Percentiles rank a stretch among this genome's conserved stretches.
Evolutionary conservation across 345 rosid species (phyloP).

Genomic region (Rhizophora mangle): DNA sequence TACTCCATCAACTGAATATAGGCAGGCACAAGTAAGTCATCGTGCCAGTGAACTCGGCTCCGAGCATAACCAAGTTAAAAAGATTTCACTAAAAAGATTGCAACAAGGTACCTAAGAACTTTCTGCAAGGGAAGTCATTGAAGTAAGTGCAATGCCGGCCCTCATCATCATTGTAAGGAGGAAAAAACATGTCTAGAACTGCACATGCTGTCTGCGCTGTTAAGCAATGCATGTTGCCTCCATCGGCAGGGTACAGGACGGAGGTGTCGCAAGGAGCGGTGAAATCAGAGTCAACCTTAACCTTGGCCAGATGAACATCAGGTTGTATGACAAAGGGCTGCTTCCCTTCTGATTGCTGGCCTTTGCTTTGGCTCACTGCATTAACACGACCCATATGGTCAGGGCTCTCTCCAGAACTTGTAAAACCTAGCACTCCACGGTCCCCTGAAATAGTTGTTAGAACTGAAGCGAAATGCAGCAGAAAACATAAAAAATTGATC

Average conservation of each 20-base stretch:
- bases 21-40: neutral
- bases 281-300: slow-evolving; percentile 62
- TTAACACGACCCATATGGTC: slow-evolving; percentile 1
- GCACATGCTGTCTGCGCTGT: slow-evolving; percentile 85
- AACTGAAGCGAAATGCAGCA: too few relatives aligned
- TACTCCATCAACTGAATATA: slow-evolving; percentile 38
- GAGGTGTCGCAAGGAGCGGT: slow-evolving; percentile 74
- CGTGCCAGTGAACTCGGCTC: too few relatives aligned
- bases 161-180: slow-evolving; percentile 71
- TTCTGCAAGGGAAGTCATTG: slow-evolving; percentile 47
- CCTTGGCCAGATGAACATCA: slow-evolving; percentile 59
- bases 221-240: slow-evolving; percentile 97
- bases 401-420: neutral
- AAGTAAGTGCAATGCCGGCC: slow-evolving; percentile 84
- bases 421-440: too few relatives aligned
- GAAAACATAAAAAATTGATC: too few relatives aligned
- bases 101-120: slow-evolving; percentile 46
- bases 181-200: slow-evolving; percentile 84
- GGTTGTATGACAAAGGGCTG: slow-evolving; percentile 12
- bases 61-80: too few relatives aligned
- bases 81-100: too few relatives aligned
- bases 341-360: slow-evolving; percentile 4
- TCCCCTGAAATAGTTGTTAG: too few relatives aligned
- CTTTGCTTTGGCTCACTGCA: slow-evolving; percentile 36
- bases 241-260: slow-evolving; percentile 84